Base-by-base conservation (phyloP, 176 grass and related monocot species). In the Avena eriantha region DNA sequence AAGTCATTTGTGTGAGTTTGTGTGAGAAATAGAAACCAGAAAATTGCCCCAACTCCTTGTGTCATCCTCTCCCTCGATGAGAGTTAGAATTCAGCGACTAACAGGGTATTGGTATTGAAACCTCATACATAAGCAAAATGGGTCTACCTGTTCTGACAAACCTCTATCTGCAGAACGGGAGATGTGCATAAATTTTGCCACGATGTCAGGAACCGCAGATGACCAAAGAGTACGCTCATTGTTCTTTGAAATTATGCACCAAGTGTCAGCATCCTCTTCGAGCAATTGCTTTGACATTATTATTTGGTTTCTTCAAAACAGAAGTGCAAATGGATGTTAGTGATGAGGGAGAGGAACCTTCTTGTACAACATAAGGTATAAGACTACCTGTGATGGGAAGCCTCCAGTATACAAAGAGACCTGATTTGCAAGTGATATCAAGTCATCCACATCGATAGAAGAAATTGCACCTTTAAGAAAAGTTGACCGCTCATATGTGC, bases 381-480 rank as follows among this genome's bases (percentile, higher is more conserved):
- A 68, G 35, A 88, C 80, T 89, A 96, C 97, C 93, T 81, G 87
- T 98, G 94, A 87, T 96, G 94, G 86, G 88, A 91, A 91, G 79
- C 97, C 96, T 78, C 97, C 97, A 90, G 86, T 94, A 81, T 96
- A 96, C 51, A 98, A 78, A 22, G 87, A 90, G 54, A 96, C 85
- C 67, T 86, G 84, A 76, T 94, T 90, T 84, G 93, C 90, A 84
- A 94, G 90, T 85, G 88, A 90, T 64, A 53, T 41, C 58, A 96
- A 90, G 72, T 94, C 88, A 29, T 96, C 92, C 76, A 96, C 78
- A 56, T 80, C 90, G 34, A 86, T 69, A 56, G 75, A 92, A 86
- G 85, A 43, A 77, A 86, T 79, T 64, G 80, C 60, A 56, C 87
- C 85, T 87, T 80, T 96, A 61, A 98, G 90, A 91, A 98, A 88